Evolutionary conservation across 129 eudicot species (phyloP).

Genomic region (Chrysanthemum lavandulifolium): DNA sequence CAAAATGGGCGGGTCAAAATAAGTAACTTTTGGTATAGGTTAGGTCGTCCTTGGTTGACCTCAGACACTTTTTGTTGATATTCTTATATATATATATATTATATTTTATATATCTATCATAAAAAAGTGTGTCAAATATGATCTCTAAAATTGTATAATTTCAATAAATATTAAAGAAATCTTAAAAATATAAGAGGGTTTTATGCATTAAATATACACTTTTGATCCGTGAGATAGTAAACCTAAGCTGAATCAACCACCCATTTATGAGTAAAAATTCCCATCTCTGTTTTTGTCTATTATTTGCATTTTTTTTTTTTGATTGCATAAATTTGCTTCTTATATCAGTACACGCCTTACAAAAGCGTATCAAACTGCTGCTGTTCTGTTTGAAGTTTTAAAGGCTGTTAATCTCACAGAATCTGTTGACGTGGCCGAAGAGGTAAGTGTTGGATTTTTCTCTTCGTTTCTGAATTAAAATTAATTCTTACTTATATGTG

Average conservation of each 20-base stretch:
- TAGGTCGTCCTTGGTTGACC: background rate
- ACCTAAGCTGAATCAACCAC: background rate
- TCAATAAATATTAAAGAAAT: too few relatives aligned
- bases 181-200: background rate
- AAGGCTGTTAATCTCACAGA: slow-evolving; percentile 80
- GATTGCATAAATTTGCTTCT: slow-evolving; percentile 16
- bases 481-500: background rate
- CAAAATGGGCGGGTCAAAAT: background rate
- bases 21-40: background rate
- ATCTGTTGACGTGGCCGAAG: slow-evolving; percentile 61
- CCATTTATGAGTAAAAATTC: background rate
- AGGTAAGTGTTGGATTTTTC: slow-evolving; percentile 38
- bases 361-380: slow-evolving; percentile 95
- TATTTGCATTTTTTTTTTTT: slow-evolving; percentile 9
- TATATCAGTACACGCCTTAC: slow-evolving; percentile 81
- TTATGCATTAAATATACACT: background rate
- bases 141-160: background rate
- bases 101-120: background rate
- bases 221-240: background rate
- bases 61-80: background rate
- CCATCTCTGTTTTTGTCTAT: background rate
- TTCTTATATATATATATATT: background rate
- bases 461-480: slow-evolving; percentile 15
- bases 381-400: slow-evolving; percentile 88
- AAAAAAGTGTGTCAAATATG: background rate